These are phyloP conservation scores for Solanum medicagineum DNA, from an alignment of 257 asterid species.

Conservation along the genomic window DNA sequence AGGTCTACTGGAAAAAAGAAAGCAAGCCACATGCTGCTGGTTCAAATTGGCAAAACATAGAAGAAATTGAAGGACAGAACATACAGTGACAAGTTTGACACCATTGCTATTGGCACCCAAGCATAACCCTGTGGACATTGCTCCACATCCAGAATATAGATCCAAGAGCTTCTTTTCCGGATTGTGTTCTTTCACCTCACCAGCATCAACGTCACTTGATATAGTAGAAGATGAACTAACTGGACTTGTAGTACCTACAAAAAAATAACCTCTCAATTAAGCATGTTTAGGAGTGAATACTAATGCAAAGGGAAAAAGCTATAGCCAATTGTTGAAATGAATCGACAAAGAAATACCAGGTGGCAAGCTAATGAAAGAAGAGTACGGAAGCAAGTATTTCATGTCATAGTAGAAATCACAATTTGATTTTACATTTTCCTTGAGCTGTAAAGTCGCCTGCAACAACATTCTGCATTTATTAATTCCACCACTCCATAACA, in stretches of 20 bases:
- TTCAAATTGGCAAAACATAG: neutral
- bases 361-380: slow-evolving; percentile 41
- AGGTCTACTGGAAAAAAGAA: neutral
- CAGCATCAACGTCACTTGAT: slow-evolving; percentile 38
- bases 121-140: slow-evolving; percentile 87
- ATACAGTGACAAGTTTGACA: slow-evolving; percentile 67
- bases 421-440: slow-evolving; percentile 4
- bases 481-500: neutral
- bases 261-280: neutral
- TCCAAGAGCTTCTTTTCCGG: slow-evolving; percentile 48
- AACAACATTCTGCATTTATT: neutral
- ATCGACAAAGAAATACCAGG: slow-evolving; percentile 19
- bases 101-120: slow-evolving; percentile 63
- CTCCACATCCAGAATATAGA: slow-evolving; percentile 89
- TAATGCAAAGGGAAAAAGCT: neutral
- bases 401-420: slow-evolving; percentile 50
- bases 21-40: neutral
- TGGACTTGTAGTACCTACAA: slow-evolving; percentile 19
- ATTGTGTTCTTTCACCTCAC: neutral
- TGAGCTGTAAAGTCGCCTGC: slow-evolving; percentile 20
- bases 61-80: slow-evolving; percentile 1
- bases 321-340: neutral
- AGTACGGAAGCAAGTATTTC: slow-evolving; percentile 51
- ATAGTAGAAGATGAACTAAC: slow-evolving; percentile 44
- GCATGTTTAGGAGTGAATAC: neutral